phyloP scores from a whole-genome alignment of 768 basidiomycete genomes.

The Mycena rebaudengoi region DNA sequence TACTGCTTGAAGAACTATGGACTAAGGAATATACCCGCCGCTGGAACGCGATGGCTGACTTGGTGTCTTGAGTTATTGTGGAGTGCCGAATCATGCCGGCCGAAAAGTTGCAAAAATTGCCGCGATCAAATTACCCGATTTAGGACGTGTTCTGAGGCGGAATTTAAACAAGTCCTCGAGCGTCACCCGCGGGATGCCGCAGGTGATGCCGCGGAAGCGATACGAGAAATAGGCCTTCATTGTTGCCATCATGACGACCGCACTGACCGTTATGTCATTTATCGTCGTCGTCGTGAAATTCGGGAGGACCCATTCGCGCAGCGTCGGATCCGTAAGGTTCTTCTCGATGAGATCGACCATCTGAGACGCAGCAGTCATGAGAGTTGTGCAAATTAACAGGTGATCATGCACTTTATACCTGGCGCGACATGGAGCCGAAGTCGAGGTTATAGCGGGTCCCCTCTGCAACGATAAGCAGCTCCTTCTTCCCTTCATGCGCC shows the following conservation, averaged over 20 bases:
- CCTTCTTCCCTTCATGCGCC: background rate
- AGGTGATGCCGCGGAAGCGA: background rate
- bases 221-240: background rate
- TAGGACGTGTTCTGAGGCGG: too few species aligned
- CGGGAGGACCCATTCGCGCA: slow-evolving; percentile 37
- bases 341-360: slow-evolving; percentile 24
- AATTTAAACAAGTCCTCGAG: too few species aligned
- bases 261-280: slow-evolving; percentile 32
- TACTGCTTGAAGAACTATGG: too few species aligned
- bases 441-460: background rate
- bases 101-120: too few species aligned
- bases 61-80: too few species aligned
- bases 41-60: too few species aligned
- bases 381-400: too few species aligned
- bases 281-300: slow-evolving; percentile 37
- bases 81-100: too few species aligned
- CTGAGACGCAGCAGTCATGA: too few species aligned
- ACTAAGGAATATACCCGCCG: too few species aligned
- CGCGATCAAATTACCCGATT: too few species aligned
- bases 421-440: background rate
- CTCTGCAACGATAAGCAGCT: background rate
- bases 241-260: slow-evolving; percentile 35
- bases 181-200: background rate
- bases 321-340: slow-evolving; percentile 30
- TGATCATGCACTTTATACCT: background rate